phyloP scores from a whole-genome alignment of 1,284 basidiomycete genomes.

The Blastosporella zonata region DNA sequence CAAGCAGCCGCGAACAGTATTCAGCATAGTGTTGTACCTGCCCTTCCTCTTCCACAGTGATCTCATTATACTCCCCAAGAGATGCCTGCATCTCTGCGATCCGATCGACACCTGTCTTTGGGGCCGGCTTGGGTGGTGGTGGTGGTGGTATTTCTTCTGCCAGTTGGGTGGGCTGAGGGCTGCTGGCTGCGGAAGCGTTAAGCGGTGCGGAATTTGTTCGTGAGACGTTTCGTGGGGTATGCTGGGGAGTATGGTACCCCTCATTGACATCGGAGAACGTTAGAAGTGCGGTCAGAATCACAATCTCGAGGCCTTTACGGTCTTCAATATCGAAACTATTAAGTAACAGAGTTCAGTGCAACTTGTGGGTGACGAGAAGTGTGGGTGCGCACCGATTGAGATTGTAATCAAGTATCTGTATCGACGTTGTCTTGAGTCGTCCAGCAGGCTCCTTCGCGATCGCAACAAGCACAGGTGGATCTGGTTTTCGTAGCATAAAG shows the following conservation, averaged over 20 bases:
- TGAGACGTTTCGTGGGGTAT: slow-evolving; percentile 17
- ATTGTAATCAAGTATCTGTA: slow-evolving; percentile 88
- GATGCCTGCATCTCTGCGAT: slow-evolving; percentile 66
- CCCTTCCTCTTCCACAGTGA: slow-evolving; percentile 67
- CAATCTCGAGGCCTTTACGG: slow-evolving; percentile 79
- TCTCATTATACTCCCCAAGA: slow-evolving; percentile 69
- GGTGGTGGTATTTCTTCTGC: slow-evolving; percentile 32
- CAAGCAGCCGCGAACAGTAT: slow-evolving; percentile 62
- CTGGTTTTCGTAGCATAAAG: slow-evolving; percentile 78
- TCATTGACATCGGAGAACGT: slow-evolving; percentile 76
- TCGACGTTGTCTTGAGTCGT: slow-evolving; percentile 57
- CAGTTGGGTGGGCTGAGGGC: background rate
- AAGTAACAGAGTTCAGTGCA: background rate
- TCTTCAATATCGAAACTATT: slow-evolving; percentile 80
- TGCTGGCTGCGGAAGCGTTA: background rate
- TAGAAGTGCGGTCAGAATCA: slow-evolving; percentile 70
- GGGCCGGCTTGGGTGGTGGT: slow-evolving; percentile 59
- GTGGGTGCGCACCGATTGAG: slow-evolving; percentile 53
- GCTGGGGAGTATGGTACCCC: slow-evolving; percentile 40
- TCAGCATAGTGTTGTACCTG: slow-evolving; percentile 62
- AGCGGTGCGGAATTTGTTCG: slow-evolving; percentile 13
- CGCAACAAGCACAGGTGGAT: slow-evolving; percentile 80
- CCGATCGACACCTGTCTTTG: slow-evolving; percentile 59
- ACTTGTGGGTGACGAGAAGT: slow-evolving; percentile 3
- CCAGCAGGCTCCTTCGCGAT: slow-evolving; percentile 73